Base-by-base conservation (phyloP, 495 filamentous ascomycete species). In the Corynascus novoguineensis region DNA sequence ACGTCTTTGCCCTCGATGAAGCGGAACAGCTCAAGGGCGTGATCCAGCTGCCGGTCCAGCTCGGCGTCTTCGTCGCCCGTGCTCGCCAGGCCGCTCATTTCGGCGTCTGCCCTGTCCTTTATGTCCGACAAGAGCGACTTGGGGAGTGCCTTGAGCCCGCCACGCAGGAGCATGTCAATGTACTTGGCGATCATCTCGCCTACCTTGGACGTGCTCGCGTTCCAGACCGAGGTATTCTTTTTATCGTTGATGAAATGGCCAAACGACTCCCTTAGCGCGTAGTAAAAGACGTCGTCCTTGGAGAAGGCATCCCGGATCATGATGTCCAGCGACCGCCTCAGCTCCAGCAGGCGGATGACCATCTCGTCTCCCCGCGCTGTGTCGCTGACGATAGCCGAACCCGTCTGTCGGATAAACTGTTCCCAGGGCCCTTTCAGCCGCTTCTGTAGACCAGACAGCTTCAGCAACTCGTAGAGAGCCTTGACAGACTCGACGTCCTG, bases 101-200 rank as follows among this genome's bases (percentile, higher is more conserved):
- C 77, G 17, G 78, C 75, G 38, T 72, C 70, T 17, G 73, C 70
- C n/a, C 74, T 66, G 49, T 82, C 80, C 56, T 72, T 71, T 32
- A 47, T 62, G 61, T 81, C 79, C 0, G 77, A 76, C 0, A 78
- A 71, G 12, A 87, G 72, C 32, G 78, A 73, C 24, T 76, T 69
- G 5, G 86, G 86, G 12, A 95, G 82, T 12, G 89, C 81, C 70
- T 89, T 97, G 49, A 89, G 79, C 8, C 93, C 95, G 29, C 88
- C 86, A 54, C 90, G 85, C 14, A 99, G 83, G 9, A 99, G 77
- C 69, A 85, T 75, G 72, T 99, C 92, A 55, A 99, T 90, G 60
- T 97, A 90, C 71, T 96, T 97, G 14, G 93, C 93, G 56, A 97
- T 95, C 92, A 97, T 95, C 73, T 99, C 93, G 29, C 92, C 93